Evolutionary conservation across 768 basidiomycete genomes (phyloP).

Genomic region (Leccinum subtestaceum): DNA sequence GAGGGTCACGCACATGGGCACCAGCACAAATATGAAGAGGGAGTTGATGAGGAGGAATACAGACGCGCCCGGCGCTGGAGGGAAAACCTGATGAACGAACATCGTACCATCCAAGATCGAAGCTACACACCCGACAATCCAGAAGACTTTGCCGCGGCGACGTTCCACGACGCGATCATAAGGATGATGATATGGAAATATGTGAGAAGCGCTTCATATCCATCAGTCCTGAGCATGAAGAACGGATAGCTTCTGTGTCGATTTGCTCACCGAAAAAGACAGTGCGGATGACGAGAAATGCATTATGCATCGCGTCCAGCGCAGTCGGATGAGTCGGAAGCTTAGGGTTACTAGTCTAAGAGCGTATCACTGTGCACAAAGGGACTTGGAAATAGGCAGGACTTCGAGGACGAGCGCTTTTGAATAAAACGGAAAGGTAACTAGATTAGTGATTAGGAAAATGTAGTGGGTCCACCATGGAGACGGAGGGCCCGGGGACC

Average conservation of each 20-base stretch:
- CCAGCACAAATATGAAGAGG: slow-evolving; percentile 31
- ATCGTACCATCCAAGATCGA: not conserved
- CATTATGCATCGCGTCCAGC: slow-evolving; percentile 39
- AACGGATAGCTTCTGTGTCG: not conserved
- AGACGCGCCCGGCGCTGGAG: slow-evolving; percentile 45
- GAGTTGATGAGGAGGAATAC: slow-evolving; percentile 50
- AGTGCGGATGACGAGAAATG: slow-evolving; percentile 56
- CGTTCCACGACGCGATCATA: slow-evolving; percentile 59
- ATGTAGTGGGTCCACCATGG: slow-evolving; percentile 18
- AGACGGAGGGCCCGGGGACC: slow-evolving; percentile 14
- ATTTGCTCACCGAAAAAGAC: slow-evolving; percentile 52
- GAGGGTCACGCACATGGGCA: slow-evolving; percentile 29
- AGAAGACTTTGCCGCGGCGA: slow-evolving; percentile 37
- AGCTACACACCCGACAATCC: slow-evolving; percentile 37
- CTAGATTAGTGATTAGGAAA: slow-evolving; percentile 7
- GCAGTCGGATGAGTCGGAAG: slow-evolving; percentile 6
- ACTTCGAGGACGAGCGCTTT: not conserved
- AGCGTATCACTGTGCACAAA: not conserved
- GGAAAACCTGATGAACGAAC: not conserved
- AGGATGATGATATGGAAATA: slow-evolving; percentile 52
- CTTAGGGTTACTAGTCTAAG: slow-evolving; percentile 15
- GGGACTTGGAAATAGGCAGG: not conserved
- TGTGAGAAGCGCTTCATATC: slow-evolving; percentile 36
- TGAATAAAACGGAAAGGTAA: not conserved
- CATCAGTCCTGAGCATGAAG: slow-evolving; percentile 2